phyloP scores from a whole-genome alignment of 192 early-diverging fungal species.

The Oehlia diaphana region DNA sequence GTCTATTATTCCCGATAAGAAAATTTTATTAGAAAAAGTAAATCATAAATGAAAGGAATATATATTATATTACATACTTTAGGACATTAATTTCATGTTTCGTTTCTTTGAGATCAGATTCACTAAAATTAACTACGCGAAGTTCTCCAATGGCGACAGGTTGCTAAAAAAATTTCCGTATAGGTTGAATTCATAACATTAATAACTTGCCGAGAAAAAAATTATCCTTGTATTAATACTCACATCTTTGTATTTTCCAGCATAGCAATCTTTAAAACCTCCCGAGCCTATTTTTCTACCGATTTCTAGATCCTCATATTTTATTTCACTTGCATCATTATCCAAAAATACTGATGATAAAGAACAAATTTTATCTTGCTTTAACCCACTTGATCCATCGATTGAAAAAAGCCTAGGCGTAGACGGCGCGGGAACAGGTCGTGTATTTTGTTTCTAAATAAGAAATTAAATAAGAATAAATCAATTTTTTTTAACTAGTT shows the following conservation, averaged over 20 bases:
- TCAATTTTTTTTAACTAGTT: too few species aligned
- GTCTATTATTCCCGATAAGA: conserved; percentile 37
- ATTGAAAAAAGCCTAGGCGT: conserved; percentile 60
- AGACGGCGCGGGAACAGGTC: conserved; percentile 67
- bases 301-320: conserved; percentile 57
- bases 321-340: conserved; percentile 56
- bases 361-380: conserved; percentile 41
- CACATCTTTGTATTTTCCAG: conserved; percentile 63
- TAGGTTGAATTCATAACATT: too few species aligned
- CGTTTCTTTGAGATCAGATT: conserved; percentile 68
- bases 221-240: neutral
- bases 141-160: conserved; percentile 73
- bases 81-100: conserved; percentile 76
- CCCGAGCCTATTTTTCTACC: conserved; percentile 71
- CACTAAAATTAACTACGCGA: conserved; percentile 64
- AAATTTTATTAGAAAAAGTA: neutral
- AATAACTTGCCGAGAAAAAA: too few species aligned
- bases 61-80: conserved; percentile 45
- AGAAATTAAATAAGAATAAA: neutral
- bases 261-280: conserved; percentile 78
- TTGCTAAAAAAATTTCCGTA: conserved; percentile 39
- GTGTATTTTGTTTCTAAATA: conserved; percentile 59
- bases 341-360: conserved; percentile 48
- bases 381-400: conserved; percentile 46
- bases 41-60: neutral